Evolutionary conservation across 2,329 filamentous ascomycete genomes (phyloP), one percentile per base, ranked within the genome.

Genomic region (Penicillium verrucosum): DNA sequence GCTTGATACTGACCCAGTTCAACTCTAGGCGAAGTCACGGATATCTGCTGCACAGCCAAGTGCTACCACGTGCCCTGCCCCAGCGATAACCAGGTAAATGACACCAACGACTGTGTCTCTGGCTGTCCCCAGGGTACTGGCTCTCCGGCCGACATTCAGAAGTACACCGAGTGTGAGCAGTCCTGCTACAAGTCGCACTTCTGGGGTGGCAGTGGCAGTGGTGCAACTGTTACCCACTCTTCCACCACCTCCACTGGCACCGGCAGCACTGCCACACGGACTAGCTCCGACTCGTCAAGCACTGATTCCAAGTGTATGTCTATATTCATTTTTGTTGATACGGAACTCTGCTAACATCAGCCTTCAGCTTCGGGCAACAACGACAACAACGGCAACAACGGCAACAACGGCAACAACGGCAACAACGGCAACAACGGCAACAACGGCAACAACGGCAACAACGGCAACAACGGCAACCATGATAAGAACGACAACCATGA

Each of bases 71-170:
- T 79, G 38, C 81, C 82, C 32, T 81, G 78, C 68, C 81, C 81
- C 60, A 78, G 77, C 68, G 73, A 76, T n/a, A 66, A 68, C 46
- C 75, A 80, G 69, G 79, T 74, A 64, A 77, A 81, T 64, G 74
- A 77, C 56, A 83, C 80, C 67, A 81, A 75, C 66, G 70, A 75
- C 47, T 84, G 82, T 64, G 80, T 80, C 45, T 74, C 74, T 44
- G 73, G 77, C 51, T 84, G 82, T 68, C 77, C 79, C 55, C 80
- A 83, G 73, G 81, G 81, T 53, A 75, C 76, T 60, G 81, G 81
- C 43, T 74, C 77, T 30, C 67, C 75, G 3, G 69, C 68, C 12
- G 80, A 78, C 57, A 79, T 77, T 34, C 60, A 77, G 51, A 70
- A 70, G 57, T 84, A 78, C 63, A 73, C 75, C 58, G 60, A 73